Evolutionary conservation across 768 basidiomycete genomes (phyloP), one percentile per base, ranked within the genome.

Genomic region (Dentipellis sp.): DNA sequence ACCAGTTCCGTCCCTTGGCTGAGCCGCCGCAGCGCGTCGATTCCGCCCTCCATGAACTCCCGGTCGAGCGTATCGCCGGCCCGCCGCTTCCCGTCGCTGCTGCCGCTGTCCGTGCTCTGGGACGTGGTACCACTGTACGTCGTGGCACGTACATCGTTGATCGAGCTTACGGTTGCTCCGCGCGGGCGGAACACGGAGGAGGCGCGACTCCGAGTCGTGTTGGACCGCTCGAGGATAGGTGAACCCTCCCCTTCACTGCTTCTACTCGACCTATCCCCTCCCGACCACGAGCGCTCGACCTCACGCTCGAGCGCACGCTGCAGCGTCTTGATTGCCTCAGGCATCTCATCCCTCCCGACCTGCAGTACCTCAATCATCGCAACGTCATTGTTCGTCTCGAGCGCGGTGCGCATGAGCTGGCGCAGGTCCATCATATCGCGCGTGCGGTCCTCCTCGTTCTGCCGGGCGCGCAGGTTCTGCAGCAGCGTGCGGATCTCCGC

Each of bases 251-350:
- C 29, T 3, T 6, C 29, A 29, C 29, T 29, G 29, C 29, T 6
- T 29, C 29, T 29, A 29, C 29, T 29, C 29, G 3, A 3, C 6
- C 29, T 6, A 29, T 29, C 29, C 29, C 29, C 29, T 3, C 29
- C 29, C 3, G 29, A 29, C 29, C 29, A 29, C 29, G 3, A 3
- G 29, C 29, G 29, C 29, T 29, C 29, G 45, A 73, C 69, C 54
- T 75, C 73, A 17, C 64, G 61, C 70, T 83, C 82, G 51, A 88
- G 70, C 14, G 81, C 81, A 21, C 88, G 71, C 69, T 88, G 88
- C 16, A 91, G 73, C 4, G 88, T 83, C 71, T 88, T 88, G 66
- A 90, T 82, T 11, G 87, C 87, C 67, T 91, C 89, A 1, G 84
- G 83, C 78, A 88, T 84, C 66, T 88, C 85, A 47, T 80, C 78